Conservation (phyloP, 2,329 filamentous ascomycete species). For the Alternaria consortialis region DNA sequence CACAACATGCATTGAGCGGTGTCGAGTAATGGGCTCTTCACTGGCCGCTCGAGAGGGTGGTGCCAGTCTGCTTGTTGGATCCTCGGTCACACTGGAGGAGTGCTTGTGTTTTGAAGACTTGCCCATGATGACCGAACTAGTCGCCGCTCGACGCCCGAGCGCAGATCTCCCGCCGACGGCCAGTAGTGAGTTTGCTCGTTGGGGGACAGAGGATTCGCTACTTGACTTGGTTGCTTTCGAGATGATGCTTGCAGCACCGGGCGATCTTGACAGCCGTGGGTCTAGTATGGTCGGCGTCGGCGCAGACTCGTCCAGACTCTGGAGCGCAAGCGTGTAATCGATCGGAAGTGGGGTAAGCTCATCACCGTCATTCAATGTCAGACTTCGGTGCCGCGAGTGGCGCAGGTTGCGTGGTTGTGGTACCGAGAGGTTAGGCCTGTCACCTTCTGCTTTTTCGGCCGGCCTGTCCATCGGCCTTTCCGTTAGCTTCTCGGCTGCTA, state of each 20-base stretch:
- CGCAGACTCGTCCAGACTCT: conserved; percentile 39
- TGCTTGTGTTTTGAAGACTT: conserved; percentile 36
- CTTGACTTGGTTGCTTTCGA: conserved; percentile 35
- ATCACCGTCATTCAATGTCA: conserved; percentile 47
- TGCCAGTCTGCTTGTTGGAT: conserved; percentile 26
- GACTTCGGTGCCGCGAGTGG: conserved; percentile 42
- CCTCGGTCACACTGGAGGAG: conserved; percentile 37
- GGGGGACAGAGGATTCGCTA: conserved; percentile 22
- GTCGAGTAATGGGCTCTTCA: conserved; percentile 41
- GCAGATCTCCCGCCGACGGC: conserved; percentile 46
- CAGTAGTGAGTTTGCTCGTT: conserved; percentile 37
- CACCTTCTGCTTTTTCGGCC: conserved; percentile 5
- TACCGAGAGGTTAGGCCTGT: conserved; percentile 18
- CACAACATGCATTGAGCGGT: conserved; percentile 38
- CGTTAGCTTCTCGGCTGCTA: conserved; percentile 24
- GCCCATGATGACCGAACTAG: conserved; percentile 33
- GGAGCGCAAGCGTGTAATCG: conserved; percentile 52
- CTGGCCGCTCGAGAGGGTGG: conserved; percentile 37
- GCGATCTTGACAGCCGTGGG: conserved; percentile 19
- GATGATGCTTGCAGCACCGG: conserved; percentile 26
- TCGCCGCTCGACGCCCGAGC: conserved; percentile 33
- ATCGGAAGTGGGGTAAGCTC: conserved; percentile 50
- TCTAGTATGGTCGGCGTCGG: conserved; percentile 22
- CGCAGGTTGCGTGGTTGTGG: conserved; percentile 30
- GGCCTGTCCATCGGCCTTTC: conserved; percentile 9